Base-by-base conservation (phyloP, 2,329 filamentous ascomycete species). In the Hypomyces perniciosus region DNA sequence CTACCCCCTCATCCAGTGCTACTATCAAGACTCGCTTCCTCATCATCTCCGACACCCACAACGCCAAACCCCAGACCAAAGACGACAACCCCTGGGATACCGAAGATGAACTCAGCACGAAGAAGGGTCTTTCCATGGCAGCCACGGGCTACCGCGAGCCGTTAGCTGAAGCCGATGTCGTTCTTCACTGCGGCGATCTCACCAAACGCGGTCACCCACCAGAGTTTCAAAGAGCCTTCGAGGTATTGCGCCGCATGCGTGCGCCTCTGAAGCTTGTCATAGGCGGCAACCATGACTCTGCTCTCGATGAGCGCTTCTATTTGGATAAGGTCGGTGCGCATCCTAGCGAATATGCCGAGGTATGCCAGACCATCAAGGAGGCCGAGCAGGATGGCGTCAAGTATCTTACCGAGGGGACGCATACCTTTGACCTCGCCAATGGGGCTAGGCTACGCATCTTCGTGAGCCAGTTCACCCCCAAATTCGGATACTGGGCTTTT, bases 211-310 rank as follows among this genome's bases (percentile, higher is more conserved):
- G 72, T 3, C 66, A 65, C 7, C 46, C 75, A 0, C 44, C 57
- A 2, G 76, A 79, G 53, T 72, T 72, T 39, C 59, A 56, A 8
- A 57, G 58, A 0, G 68, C 75, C 0, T 64, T 81, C 8, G 52
- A 64, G n/a, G 60, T 74, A 35, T 63, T 82, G 4, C 59, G 67
- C 4, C 46, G 51, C 1, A 59, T 78, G n/a, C 56, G 68, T 5
- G 75, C 77, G 1, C 72, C 74, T 0, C 64, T 81, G 6, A 81
- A 80, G 55, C 65, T 81, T 4, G 69, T 74, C 40, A 80, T 82
- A 52, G 70, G 77, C 2, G 77, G 79, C 2, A 81, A 80, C 52
- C 78, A 81, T 56, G 77, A 82, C 56, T 68, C 72, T 43, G 72
- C 64, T 0, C 63, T 76, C 38, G 70, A 78, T 29, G 44, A 53